These are phyloP conservation scores for Scleromitrula shiraiana DNA, from an alignment of 2,329 filamentous ascomycete species.

Conservation along the genomic window DNA sequence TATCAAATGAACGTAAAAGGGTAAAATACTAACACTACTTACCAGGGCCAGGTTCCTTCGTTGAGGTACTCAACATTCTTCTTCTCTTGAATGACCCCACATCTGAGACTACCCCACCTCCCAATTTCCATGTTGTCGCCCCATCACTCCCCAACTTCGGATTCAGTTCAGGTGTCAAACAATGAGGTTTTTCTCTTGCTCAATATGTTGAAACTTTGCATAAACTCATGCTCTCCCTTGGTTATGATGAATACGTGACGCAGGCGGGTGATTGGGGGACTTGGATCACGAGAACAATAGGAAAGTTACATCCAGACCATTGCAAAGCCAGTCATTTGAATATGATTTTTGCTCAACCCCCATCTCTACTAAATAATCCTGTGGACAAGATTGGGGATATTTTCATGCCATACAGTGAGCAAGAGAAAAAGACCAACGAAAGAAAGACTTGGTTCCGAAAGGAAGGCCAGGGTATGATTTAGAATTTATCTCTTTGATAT, in stretches of 20 bases:
- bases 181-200: conserved; percentile 47
- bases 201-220: conserved; percentile 59
- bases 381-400: conserved; percentile 49
- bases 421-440: conserved; percentile 38
- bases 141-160: conserved; percentile 49
- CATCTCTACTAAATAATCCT: conserved; percentile 44
- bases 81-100: conserved; percentile 34
- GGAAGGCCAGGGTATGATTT: conserved; percentile 23
- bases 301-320: conserved; percentile 47
- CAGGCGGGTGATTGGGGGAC: conserved; percentile 68
- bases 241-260: conserved; percentile 53
- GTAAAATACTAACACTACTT: neutral
- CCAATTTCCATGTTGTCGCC: conserved; percentile 48
- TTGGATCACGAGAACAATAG: conserved; percentile 55
- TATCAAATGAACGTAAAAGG: neutral
- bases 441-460: conserved; percentile 53
- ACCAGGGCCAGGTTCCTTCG: conserved; percentile 57
- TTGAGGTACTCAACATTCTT: conserved; percentile 58
- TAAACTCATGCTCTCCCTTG: conserved; percentile 60
- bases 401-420: conserved; percentile 43
- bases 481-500: too few species aligned
- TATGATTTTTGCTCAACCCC: conserved; percentile 41
- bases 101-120: conserved; percentile 23
- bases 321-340: conserved; percentile 57
- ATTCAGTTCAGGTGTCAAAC: conserved; percentile 36